Evolutionary conservation across 164 flowering plant species (phyloP).

Genomic region (Vitis rupestris): DNA sequence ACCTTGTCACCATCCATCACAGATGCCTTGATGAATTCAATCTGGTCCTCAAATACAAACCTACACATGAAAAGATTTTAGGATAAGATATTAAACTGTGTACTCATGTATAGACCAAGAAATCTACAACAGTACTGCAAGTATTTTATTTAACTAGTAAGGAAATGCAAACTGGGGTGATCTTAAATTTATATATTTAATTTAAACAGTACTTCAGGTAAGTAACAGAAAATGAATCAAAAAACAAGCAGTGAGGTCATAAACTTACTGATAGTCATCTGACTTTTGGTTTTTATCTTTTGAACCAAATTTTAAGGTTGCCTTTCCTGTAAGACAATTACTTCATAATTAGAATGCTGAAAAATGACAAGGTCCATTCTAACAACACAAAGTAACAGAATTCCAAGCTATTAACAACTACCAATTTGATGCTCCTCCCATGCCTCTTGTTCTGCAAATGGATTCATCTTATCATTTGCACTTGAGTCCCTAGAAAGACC

Average conservation of each 20-base stretch:
- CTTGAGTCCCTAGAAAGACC: constrained; percentile 49
- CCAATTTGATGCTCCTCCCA: constrained; percentile 99
- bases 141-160: background rate
- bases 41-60: constrained; percentile 95
- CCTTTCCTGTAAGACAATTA: constrained; percentile 65
- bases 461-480: constrained; percentile 88
- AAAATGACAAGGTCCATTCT: background rate
- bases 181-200: background rate
- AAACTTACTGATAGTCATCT: constrained; percentile 80
- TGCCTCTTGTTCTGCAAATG: constrained; percentile 99
- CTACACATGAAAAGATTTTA: constrained; percentile 26
- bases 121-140: background rate
- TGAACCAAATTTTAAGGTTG: constrained; percentile 80
- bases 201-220: background rate
- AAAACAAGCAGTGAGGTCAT: background rate
- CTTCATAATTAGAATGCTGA: constrained; percentile 1
- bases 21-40: constrained; percentile 80
- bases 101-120: background rate
- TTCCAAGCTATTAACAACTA: constrained; percentile 9
- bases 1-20: constrained; percentile 86
- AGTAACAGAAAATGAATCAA: background rate
- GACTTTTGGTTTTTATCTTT: constrained; percentile 61
- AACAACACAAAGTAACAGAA: background rate
- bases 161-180: background rate
- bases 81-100: background rate